Evolutionary conservation across 2,329 filamentous ascomycete genomes (phyloP).

Genomic region (Annulohypoxylon truncatum): DNA sequence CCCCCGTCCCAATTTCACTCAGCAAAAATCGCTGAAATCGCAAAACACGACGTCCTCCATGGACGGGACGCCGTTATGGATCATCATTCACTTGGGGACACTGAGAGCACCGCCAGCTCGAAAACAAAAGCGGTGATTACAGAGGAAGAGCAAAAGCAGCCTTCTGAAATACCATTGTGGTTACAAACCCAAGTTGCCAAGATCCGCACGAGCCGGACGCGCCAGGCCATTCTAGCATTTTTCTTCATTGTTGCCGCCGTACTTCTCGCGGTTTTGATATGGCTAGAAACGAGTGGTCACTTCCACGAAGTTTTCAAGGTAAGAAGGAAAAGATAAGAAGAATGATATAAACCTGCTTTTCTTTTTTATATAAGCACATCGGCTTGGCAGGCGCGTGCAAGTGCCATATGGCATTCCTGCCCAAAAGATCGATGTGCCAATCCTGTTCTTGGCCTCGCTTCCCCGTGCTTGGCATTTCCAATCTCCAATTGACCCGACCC

Average conservation of each 20-base stretch:
- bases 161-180: slow-evolving; percentile 19
- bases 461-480: slow-evolving; percentile 32
- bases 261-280: slow-evolving; percentile 30
- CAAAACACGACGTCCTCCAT: slow-evolving; percentile 8
- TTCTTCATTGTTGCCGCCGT: slow-evolving; percentile 16
- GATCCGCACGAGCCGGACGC: slow-evolving; percentile 34
- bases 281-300: slow-evolving; percentile 24
- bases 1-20: not conserved
- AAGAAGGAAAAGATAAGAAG: slow-evolving; percentile 10
- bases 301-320: slow-evolving; percentile 34
- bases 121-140: slow-evolving; percentile 18
- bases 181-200: slow-evolving; percentile 17
- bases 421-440: slow-evolving; percentile 14
- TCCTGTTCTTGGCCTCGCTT: slow-evolving; percentile 11
- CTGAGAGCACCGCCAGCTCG: slow-evolving; percentile 19
- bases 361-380: slow-evolving; percentile 19
- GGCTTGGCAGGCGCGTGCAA: slow-evolving; percentile 26
- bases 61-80: slow-evolving; percentile 34
- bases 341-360: not conserved
- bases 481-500: slow-evolving; percentile 18
- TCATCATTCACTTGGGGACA: slow-evolving; percentile 20
- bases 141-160: slow-evolving; percentile 12
- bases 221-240: slow-evolving; percentile 29
- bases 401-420: slow-evolving; percentile 27
- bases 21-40: not conserved